phyloP scores from a whole-genome alignment of 306 rosid genomes.

The Fragaria ananassa region DNA sequence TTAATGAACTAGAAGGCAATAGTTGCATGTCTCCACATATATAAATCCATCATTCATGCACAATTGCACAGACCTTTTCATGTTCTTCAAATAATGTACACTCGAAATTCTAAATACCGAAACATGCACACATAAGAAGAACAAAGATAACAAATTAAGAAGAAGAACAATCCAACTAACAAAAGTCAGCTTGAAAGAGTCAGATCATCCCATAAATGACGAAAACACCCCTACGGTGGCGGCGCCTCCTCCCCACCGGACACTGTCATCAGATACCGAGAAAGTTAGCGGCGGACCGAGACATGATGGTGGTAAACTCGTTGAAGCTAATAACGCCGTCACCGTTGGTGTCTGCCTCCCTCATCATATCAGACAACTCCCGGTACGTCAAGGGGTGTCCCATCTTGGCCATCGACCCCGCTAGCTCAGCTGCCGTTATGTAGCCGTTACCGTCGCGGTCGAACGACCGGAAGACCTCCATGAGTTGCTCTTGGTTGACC shows the following conservation, averaged over 20 bases:
- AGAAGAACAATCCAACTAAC: background rate
- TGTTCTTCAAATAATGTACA: background rate
- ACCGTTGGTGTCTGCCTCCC: slow-evolving; percentile 65
- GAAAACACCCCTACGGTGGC: background rate
- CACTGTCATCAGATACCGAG: slow-evolving; percentile 35
- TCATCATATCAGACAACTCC: slow-evolving; percentile 72
- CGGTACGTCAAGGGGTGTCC: slow-evolving; percentile 64
- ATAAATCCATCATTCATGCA: background rate
- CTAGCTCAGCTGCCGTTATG: slow-evolving; percentile 73
- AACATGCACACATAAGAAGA: background rate
- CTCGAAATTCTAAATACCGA: background rate
- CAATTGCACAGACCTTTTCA: no score
- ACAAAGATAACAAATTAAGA: background rate
- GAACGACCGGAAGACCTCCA: slow-evolving; percentile 62
- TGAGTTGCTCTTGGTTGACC: slow-evolving; percentile 68
- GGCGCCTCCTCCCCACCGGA: background rate
- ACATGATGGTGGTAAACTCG: slow-evolving; percentile 65
- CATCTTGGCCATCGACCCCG: slow-evolving; percentile 88
- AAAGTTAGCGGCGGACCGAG: slow-evolving; percentile 73
- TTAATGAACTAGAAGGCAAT: background rate
- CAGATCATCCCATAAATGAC: background rate
- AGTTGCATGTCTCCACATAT: background rate
- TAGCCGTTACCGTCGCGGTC: slow-evolving; percentile 85
- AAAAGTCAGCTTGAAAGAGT: slow-evolving; percentile 13
- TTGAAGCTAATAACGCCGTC: slow-evolving; percentile 80